Evolutionary conservation across 2,329 filamentous ascomycete genomes (phyloP).

Genomic region (Fusarium robinianum): DNA sequence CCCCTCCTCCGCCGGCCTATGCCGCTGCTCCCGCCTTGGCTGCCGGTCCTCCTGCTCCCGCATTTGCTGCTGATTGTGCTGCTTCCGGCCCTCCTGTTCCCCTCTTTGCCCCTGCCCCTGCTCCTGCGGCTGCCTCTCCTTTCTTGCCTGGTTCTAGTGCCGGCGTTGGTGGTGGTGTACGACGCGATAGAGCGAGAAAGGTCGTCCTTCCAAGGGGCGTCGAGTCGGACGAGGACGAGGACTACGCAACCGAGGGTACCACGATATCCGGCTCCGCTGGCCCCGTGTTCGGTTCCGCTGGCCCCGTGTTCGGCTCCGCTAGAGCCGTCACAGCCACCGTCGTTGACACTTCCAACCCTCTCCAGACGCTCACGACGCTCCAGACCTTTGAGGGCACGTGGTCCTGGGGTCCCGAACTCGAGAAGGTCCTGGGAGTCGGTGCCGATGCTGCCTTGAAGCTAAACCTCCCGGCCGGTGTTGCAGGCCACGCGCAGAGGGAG

Average conservation of each 20-base stretch:
- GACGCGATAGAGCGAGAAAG: too few species aligned
- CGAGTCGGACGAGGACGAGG: constrained; percentile 1
- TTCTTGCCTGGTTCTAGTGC: background rate
- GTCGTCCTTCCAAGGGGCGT: background rate
- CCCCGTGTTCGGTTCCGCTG: too few species aligned
- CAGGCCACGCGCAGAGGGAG: background rate
- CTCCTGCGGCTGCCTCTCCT: background rate
- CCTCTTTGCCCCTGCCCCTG: constrained; percentile 2
- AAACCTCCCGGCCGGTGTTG: constrained; percentile 4
- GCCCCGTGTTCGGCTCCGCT: too few species aligned
- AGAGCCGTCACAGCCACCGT: too few species aligned
- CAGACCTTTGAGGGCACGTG: constrained; percentile 50
- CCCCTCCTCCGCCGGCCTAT: background rate
- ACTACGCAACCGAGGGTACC: too few species aligned
- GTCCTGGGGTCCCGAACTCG: constrained; percentile 38
- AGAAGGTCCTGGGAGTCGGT: constrained; percentile 32
- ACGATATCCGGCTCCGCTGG: too few species aligned
- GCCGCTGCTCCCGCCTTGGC: background rate
- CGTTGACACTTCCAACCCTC: constrained; percentile 6
- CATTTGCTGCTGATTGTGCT: background rate
- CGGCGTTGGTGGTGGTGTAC: background rate
- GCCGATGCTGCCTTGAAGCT: constrained; percentile 8
- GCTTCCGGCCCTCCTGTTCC: too few species aligned
- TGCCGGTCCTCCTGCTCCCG: background rate
- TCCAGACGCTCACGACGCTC: constrained; percentile 51